Evolutionary conservation across 345 rosid species (phyloP).

Genomic region (Lepidium aucheri): DNA sequence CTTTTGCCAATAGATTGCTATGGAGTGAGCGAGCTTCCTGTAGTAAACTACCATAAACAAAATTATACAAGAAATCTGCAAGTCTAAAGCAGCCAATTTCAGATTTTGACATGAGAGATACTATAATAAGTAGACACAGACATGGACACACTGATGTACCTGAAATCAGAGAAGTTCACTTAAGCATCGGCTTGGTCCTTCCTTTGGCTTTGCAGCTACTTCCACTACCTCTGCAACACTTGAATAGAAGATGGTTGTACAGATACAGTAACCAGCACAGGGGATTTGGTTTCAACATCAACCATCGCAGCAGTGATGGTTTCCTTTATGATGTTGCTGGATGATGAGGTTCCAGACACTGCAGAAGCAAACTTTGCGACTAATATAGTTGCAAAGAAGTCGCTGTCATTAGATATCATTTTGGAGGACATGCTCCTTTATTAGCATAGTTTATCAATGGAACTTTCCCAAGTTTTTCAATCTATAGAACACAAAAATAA

Average conservation of each 20-base stretch:
- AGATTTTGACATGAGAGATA: constrained; percentile 15
- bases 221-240: too few species aligned
- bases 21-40: constrained; percentile 48
- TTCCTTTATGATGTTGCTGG: too few species aligned
- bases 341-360: too few species aligned
- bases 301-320: too few species aligned
- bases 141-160: constrained; percentile 1
- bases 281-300: too few species aligned
- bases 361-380: too few species aligned
- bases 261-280: too few species aligned
- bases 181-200: too few species aligned
- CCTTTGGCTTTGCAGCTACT: too few species aligned
- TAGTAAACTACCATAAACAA: constrained; percentile 13
- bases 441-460: constrained; percentile 85
- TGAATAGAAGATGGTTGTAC: too few species aligned
- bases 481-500: constrained; percentile 28
- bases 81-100: background rate
- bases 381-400: too few species aligned
- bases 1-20: constrained; percentile 40
- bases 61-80: constrained; percentile 2
- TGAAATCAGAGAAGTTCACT: constrained; percentile 1
- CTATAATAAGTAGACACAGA: constrained; percentile 22
- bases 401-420: constrained; percentile 82
- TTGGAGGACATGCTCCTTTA: constrained; percentile 97
- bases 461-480: constrained; percentile 92